Base-by-base conservation (phyloP, 2,329 filamentous ascomycete species). In the Thelonectria olida region DNA sequence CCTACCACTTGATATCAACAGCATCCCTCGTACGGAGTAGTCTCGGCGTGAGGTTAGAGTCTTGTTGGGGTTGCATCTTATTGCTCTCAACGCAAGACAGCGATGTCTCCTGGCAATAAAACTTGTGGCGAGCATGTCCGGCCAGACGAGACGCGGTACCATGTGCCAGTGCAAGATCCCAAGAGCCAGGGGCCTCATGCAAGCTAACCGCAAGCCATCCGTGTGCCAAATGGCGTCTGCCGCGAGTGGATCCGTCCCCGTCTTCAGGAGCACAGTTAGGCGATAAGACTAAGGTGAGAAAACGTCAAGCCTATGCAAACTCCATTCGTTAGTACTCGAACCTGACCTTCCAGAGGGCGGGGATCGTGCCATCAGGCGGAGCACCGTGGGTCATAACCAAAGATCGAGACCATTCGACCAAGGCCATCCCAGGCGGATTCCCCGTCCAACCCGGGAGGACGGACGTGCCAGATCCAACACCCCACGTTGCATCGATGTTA, bases 331-430 rank as follows among this genome's bases (percentile, higher is more conserved):
- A 67, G 54, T 49, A 68, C 58, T 59, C 57, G 62, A 60, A 55
- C 42, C 44, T 57, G 62, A 58, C 59, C 58, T 62, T 64, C 49
- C 50, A 58, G 45, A 45, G 54, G 62, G 64, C 64, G 69, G 69
- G 67, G 68, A 71, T 71, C 69, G 64, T 70, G 66, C 64, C 66
- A 72, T 66, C 62, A 65, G 69, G 65, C 69, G 69, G 66, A 71
- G 67, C 62, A 62, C 52, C 47, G 22, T 52, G 55, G 59, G 53
- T 22, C 51, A 52, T 48, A 34, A 25, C 42, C 48, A 34, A 69
- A 63, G 65, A 72, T 72, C 69, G 67, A 72, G 69, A 72, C 67
- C 69, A 68, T 56, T 66, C 60, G 61, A 63, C 56, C 59, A 61
- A 62, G 63, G 56, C 44, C 54, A 66, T 69, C 55, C 52, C 58